These are phyloP conservation scores for Tricholoma furcatifolium DNA, from an alignment of 768 basidiomycete genomes.

Conservation along the genomic window DNA sequence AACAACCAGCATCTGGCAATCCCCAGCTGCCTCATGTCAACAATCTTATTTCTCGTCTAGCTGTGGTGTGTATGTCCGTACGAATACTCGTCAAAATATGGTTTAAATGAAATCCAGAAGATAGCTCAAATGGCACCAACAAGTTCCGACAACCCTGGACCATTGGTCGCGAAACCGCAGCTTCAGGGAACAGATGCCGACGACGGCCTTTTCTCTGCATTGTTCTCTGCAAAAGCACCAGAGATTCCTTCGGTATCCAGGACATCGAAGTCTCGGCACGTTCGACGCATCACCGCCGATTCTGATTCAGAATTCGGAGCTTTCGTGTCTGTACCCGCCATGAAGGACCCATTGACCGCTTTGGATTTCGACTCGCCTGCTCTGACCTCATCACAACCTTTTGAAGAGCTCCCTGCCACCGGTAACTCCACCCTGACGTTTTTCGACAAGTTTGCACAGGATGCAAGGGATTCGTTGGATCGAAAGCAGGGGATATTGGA, in stretches of 20 bases:
- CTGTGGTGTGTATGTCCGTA: neutral
- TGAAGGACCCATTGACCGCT: conserved; percentile 6
- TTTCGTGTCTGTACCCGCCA: conserved; percentile 8
- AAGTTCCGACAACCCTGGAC: neutral
- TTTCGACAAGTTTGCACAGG: conserved; percentile 59
- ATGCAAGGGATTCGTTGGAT: conserved; percentile 54
- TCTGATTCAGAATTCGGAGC: conserved; percentile 13
- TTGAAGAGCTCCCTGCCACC: neutral
- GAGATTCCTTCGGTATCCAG: neutral
- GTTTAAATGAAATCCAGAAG: neutral
- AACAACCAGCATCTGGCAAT: neutral
- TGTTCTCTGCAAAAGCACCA: neutral
- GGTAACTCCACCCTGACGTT: conserved; percentile 42
- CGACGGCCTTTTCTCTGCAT: conserved; percentile 2
- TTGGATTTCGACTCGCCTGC: neutral
- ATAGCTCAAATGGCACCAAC: neutral
- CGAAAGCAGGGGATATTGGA: conserved; percentile 55
- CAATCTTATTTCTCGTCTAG: neutral
- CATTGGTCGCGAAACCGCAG: neutral
- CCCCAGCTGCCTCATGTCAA: conserved; percentile 4
- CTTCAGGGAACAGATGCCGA: neutral
- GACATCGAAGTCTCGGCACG: neutral
- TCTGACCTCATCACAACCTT: neutral
- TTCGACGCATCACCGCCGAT: conserved; percentile 1
- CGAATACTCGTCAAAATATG: too few relatives aligned